These are phyloP conservation scores for Amborella trichopoda DNA, from an alignment of 164 flowering plant species.

Conservation along the genomic window DNA sequence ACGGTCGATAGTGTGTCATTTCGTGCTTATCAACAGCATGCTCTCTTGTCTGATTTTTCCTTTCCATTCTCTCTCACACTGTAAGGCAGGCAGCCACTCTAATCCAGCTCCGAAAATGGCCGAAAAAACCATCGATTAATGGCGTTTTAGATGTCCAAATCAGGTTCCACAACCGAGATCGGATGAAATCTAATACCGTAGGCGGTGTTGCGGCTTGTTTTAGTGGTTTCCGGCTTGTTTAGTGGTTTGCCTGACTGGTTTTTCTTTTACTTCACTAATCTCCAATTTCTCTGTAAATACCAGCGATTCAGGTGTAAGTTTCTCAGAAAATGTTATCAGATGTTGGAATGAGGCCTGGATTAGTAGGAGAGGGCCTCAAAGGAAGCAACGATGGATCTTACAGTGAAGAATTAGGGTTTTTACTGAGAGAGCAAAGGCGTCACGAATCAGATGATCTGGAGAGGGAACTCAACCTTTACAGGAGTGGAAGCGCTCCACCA, in stretches of 20 bases:
- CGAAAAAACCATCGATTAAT: no score
- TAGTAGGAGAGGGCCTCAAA: conserved; percentile 6
- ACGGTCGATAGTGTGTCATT: conserved; percentile 5
- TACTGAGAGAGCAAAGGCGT: conserved; percentile 35
- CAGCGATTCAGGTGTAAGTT: conserved; percentile 43
- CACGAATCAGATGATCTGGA: conserved; percentile 40
- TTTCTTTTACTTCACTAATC: no score
- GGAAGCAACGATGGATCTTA: conserved; percentile 22
- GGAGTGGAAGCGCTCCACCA: conserved; percentile 92
- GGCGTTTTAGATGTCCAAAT: no score
- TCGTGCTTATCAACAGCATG: conserved; percentile 1
- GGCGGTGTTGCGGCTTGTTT: not conserved
- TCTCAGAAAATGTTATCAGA: conserved; percentile 9
- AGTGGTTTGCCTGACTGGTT: conserved; percentile 10
- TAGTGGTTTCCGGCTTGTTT: not conserved
- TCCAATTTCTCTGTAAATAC: conserved; percentile 24
- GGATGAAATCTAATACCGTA: not conserved
- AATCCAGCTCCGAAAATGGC: no score
- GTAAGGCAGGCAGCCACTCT: no score
- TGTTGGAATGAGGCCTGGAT: not conserved
- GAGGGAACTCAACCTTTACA: conserved; percentile 37
- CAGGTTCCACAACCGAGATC: no score
- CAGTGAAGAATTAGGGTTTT: conserved; percentile 32
- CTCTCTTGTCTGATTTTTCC: no score
- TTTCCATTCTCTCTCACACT: no score